phyloP scores from a whole-genome alignment of 2,329 filamentous ascomycete genomes.

The Colletotrichum sp. region DNA sequence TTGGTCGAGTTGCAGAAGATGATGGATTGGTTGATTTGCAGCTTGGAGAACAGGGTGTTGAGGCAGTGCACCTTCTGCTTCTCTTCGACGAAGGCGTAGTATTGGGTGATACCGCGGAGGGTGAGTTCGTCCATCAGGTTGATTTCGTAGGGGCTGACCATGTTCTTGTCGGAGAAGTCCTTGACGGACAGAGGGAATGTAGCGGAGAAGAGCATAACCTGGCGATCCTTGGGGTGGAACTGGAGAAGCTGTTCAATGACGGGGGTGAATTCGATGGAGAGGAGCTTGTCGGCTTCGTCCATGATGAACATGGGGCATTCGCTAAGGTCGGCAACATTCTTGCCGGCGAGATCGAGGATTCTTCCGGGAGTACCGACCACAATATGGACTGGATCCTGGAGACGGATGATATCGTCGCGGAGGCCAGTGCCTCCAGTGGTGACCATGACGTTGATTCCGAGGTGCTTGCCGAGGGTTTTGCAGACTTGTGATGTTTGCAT shows the following conservation, averaged over 20 bases:
- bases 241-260: slow-evolving; percentile 95
- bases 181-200: slow-evolving; percentile 98
- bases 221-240: slow-evolving; percentile 95
- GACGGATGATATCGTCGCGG: slow-evolving; percentile 93
- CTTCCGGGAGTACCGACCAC: slow-evolving; percentile 96
- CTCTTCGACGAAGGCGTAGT: slow-evolving; percentile 99
- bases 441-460: slow-evolving; percentile 98
- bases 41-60: slow-evolving; percentile 97
- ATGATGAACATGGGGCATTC: slow-evolving; percentile 98
- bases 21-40: slow-evolving; percentile 99
- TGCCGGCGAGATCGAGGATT: slow-evolving; percentile 94
- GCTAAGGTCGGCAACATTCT: slow-evolving; percentile 94
- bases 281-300: slow-evolving; percentile 98
- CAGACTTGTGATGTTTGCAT: slow-evolving; percentile 99
- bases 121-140: slow-evolving; percentile 99
- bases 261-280: slow-evolving; percentile 95
- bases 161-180: slow-evolving; percentile 97
- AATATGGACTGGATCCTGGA: slow-evolving; percentile 95
- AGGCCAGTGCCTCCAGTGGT: slow-evolving; percentile 95
- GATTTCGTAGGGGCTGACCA: slow-evolving; percentile 95
- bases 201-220: slow-evolving; percentile 99
- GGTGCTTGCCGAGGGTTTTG: slow-evolving; percentile 96
- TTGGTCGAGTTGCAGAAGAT: slow-evolving; percentile 99
- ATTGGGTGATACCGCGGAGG: slow-evolving; percentile 96
- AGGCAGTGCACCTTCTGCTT: slow-evolving; percentile 99